phyloP scores from a whole-genome alignment of 2,329 filamentous ascomycete species.

The Westerdykella ornata region DNA sequence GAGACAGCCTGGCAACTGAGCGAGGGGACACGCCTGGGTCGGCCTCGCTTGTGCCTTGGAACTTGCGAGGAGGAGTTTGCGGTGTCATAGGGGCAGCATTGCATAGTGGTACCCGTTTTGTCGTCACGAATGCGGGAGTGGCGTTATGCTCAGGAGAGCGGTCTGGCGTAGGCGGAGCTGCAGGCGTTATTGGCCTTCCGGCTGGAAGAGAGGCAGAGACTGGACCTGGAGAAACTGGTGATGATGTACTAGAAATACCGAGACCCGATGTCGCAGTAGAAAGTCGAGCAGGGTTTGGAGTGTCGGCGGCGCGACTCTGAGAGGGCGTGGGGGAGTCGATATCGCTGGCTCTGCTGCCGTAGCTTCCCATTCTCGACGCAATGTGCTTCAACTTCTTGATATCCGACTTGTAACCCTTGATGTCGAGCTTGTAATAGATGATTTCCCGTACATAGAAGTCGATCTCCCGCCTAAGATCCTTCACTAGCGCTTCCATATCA shows the following conservation, averaged over 20 bases:
- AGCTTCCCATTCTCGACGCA: slow-evolving; percentile 18
- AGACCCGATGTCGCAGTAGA: slow-evolving; percentile 14
- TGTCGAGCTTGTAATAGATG: slow-evolving; percentile 45
- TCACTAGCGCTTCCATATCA: slow-evolving; percentile 14
- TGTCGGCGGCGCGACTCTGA: slow-evolving; percentile 15
- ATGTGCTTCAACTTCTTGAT: slow-evolving; percentile 32
- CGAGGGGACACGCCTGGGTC: slow-evolving; percentile 19
- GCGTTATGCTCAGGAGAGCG: slow-evolving; percentile 5
- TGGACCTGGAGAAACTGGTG: slow-evolving; percentile 13
- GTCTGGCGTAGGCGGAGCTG: slow-evolving; percentile 6
- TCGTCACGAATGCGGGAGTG: slow-evolving; percentile 1
- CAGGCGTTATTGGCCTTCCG: slow-evolving; percentile 11
- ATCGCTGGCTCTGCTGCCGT: slow-evolving; percentile 19
- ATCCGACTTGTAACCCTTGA: slow-evolving; percentile 41
- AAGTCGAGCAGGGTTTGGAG: slow-evolving; percentile 14
- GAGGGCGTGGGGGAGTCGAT: slow-evolving; percentile 26
- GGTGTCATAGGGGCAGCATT: slow-evolving; percentile 11
- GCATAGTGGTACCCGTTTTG: slow-evolving; percentile 7
- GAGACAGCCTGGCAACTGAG: slow-evolving; percentile 15
- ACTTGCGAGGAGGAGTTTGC: slow-evolving; percentile 12
- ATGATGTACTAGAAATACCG: slow-evolving; percentile 14
- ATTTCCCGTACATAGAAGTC: slow-evolving; percentile 44
- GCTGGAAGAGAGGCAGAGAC: slow-evolving; percentile 8
- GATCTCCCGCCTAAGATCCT: slow-evolving; percentile 36
- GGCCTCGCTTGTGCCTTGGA: slow-evolving; percentile 11